Conservation (phyloP, 2,329 filamentous ascomycete species). For the Neofusicoccum laricinum region DNA sequence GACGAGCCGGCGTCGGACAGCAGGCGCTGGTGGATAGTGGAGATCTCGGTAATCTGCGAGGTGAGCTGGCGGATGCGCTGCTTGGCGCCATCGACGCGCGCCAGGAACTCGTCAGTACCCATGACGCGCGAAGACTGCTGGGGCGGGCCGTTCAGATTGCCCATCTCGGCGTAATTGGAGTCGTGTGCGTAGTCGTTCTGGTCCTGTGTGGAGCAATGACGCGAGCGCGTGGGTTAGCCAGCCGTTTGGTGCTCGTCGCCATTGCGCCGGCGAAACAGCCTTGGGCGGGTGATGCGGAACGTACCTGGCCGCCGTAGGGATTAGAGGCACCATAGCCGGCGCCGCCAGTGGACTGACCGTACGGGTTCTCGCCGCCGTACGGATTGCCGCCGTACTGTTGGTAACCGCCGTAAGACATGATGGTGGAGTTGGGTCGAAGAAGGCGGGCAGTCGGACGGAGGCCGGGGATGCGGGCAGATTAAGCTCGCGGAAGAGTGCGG, state of each 20-base stretch:
- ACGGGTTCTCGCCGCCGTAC: constrained; percentile 57
- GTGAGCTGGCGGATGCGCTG: constrained; percentile 65
- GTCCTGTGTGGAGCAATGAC: constrained; percentile 20
- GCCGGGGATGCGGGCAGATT: constrained; percentile 3
- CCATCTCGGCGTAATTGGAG: constrained; percentile 33
- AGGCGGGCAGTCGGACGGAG: neutral
- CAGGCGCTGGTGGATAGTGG: constrained; percentile 67
- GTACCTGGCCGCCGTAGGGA: constrained; percentile 34
- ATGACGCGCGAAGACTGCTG: constrained; percentile 49
- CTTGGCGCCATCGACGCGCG: constrained; percentile 64
- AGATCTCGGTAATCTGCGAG: constrained; percentile 65
- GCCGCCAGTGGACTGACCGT: constrained; percentile 36
- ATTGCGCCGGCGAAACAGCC: neutral
- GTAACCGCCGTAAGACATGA: constrained; percentile 22
- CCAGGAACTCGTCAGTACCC: constrained; percentile 65
- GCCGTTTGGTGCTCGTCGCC: constrained; percentile 1
- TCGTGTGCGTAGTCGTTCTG: constrained; percentile 39
- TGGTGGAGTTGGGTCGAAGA: constrained; percentile 23
- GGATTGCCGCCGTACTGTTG: constrained; percentile 59
- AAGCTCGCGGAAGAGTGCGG: constrained; percentile 8
- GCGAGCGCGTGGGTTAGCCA: constrained; percentile 25
- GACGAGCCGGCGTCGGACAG: constrained; percentile 61
- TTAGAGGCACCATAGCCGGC: constrained; percentile 25
- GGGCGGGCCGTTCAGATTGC: constrained; percentile 2
- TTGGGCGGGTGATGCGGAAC: neutral